These are phyloP conservation scores for Arachnopeziza araneosa DNA, from an alignment of 2,329 filamentous ascomycete species.

Conservation along the genomic window DNA sequence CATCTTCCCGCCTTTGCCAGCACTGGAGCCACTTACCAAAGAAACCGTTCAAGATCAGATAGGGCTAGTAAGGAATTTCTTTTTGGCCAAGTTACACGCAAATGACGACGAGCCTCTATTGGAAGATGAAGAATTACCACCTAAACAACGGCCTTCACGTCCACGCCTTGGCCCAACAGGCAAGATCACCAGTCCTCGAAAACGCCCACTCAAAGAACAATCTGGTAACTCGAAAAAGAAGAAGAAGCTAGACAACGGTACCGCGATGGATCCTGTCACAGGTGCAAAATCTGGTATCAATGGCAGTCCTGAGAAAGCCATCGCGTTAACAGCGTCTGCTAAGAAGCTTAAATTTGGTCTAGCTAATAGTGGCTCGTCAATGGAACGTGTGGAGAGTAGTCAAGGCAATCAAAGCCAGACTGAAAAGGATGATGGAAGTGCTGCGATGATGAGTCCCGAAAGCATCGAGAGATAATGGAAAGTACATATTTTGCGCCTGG, in stretches of 20 bases:
- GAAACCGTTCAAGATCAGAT: constrained; percentile 77
- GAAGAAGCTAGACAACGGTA: constrained; percentile 64
- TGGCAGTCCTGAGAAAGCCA: constrained; percentile 35
- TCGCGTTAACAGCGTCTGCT: constrained; percentile 37
- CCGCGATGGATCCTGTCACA: constrained; percentile 29
- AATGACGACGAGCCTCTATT: constrained; percentile 77
- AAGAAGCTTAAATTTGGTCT: constrained; percentile 47
- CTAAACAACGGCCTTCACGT: constrained; percentile 68
- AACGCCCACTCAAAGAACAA: constrained; percentile 75
- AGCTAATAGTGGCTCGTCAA: constrained; percentile 33
- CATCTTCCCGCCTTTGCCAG: constrained; percentile 57
- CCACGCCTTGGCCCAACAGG: constrained; percentile 66
- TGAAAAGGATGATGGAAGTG: constrained; percentile 63
- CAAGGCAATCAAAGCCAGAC: constrained; percentile 48
- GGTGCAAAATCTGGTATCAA: constrained; percentile 28
- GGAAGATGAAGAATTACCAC: constrained; percentile 91
- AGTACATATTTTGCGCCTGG: background rate
- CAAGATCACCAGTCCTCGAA: constrained; percentile 81
- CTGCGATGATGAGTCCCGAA: constrained; percentile 80
- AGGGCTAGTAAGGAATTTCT: constrained; percentile 85
- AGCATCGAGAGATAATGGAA: constrained; percentile 40
- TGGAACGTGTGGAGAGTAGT: constrained; percentile 54
- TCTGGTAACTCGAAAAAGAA: constrained; percentile 79
- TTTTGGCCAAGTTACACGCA: constrained; percentile 79
- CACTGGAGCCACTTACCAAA: constrained; percentile 71